Evolutionary conservation across 371 early-diverging fungal species (phyloP).

Genomic region (Fennellomyces sp.): DNA sequence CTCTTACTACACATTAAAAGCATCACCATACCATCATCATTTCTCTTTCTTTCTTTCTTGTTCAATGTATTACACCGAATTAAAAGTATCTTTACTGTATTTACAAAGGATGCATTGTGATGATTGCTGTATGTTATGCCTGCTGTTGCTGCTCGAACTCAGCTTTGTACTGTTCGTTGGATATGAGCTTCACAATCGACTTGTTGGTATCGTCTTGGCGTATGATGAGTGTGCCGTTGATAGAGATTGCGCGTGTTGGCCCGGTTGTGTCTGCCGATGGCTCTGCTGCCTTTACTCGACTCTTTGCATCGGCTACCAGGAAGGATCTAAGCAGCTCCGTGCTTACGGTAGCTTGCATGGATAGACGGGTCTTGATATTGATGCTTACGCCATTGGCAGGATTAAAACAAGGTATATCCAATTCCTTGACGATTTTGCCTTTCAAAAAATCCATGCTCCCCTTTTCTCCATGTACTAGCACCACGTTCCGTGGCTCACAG

Average conservation of each 20-base stretch:
- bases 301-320: constrained; percentile 7
- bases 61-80: too few species aligned
- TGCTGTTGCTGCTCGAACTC: constrained; percentile 3
- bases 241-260: neutral
- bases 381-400: constrained; percentile 89
- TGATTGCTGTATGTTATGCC: too few species aligned
- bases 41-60: too few species aligned
- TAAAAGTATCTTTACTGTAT: too few species aligned
- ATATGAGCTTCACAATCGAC: neutral
- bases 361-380: constrained; percentile 65
- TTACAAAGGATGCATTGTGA: too few species aligned
- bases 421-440: constrained; percentile 81
- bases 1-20: too few species aligned
- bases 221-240: neutral
- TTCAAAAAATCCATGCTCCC: constrained; percentile 89
- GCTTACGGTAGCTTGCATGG: constrained; percentile 61
- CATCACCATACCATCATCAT: too few species aligned
- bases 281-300: neutral
- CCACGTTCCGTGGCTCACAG: constrained; percentile 92
- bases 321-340: constrained; percentile 51
- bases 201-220: neutral
- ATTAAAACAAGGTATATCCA: constrained; percentile 83
- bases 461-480: constrained; percentile 99
- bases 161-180: neutral
- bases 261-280: neutral